Conservation (phyloP, 2,329 filamentous ascomycete species). For the Zasmidium citrigriseum region DNA sequence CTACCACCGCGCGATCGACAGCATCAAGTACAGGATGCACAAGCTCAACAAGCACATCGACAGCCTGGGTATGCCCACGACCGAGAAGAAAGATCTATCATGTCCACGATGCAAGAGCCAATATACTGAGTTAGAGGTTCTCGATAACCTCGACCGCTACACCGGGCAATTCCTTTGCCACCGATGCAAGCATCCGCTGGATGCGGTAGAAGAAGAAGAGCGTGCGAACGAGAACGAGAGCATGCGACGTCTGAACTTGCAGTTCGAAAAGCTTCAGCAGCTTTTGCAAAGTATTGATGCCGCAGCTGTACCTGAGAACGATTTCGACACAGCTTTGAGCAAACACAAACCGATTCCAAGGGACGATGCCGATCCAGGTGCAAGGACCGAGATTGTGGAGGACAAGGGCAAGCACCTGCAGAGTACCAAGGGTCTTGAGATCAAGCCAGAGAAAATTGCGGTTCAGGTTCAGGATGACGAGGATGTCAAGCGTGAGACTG, state of each 20-base stretch:
- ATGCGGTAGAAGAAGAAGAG: constrained; percentile 63
- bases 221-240: constrained; percentile 58
- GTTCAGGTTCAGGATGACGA: constrained; percentile 38
- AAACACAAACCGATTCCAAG: constrained; percentile 65
- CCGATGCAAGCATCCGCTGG: constrained; percentile 67
- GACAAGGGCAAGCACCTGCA: constrained; percentile 33
- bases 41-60: constrained; percentile 87
- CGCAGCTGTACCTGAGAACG: constrained; percentile 70
- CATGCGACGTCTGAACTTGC: constrained; percentile 72
- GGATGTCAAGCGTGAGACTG: constrained; percentile 34
- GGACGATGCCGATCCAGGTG: constrained; percentile 67
- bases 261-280: constrained; percentile 76
- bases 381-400: constrained; percentile 36
- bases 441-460: constrained; percentile 38
- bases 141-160: constrained; percentile 69
- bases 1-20: constrained; percentile 90
- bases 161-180: constrained; percentile 72
- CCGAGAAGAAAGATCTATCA: constrained; percentile 87
- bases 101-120: constrained; percentile 81
- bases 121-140: constrained; percentile 86
- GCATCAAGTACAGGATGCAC: constrained; percentile 92
- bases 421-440: constrained; percentile 35
- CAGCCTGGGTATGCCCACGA: constrained; percentile 72
- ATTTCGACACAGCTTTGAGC: constrained; percentile 68
- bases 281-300: constrained; percentile 75